phyloP scores from a whole-genome alignment of 176 grass and related monocot species.

The Hordeum marinum region DNA sequence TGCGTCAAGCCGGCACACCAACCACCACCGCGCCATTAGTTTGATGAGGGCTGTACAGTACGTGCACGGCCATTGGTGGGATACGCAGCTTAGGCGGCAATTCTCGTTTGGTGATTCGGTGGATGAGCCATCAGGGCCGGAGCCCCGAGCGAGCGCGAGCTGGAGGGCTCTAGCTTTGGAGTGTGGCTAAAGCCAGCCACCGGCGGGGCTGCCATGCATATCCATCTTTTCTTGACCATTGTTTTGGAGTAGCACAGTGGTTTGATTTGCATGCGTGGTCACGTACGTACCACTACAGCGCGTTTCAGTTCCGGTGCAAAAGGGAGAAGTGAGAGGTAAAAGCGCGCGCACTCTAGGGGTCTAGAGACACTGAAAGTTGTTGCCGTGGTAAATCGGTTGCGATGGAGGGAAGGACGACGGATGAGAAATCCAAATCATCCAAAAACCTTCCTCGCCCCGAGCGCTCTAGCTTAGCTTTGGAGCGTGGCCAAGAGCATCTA shows the following conservation, averaged over 20 bases:
- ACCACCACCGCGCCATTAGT: slow-evolving; percentile 38
- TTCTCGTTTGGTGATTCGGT: slow-evolving; percentile 52
- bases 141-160: background rate
- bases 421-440: background rate
- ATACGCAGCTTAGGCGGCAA: slow-evolving; percentile 35
- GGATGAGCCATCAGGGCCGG: slow-evolving; percentile 51
- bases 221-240: slow-evolving; percentile 33
- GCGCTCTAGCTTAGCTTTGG: no score
- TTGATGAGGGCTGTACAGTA: background rate
- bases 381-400: background rate
- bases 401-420: background rate
- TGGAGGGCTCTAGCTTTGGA: slow-evolving; percentile 41
- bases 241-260: background rate
- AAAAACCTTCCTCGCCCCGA: no score
- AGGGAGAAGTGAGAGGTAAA: slow-evolving; percentile 7
- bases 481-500: no score
- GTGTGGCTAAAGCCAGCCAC: slow-evolving; percentile 56
- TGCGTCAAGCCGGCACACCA: background rate
- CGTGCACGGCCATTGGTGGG: background rate
- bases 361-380: background rate
- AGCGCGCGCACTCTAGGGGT: background rate
- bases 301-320: background rate
- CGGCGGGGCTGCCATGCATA: slow-evolving; percentile 16
- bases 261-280: slow-evolving; percentile 23
- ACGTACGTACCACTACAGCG: background rate